Evolutionary conservation across 345 rosid genomes (phyloP), one percentile per base, ranked within the genome.

Genomic region (Crucihimalaya himalaica): DNA sequence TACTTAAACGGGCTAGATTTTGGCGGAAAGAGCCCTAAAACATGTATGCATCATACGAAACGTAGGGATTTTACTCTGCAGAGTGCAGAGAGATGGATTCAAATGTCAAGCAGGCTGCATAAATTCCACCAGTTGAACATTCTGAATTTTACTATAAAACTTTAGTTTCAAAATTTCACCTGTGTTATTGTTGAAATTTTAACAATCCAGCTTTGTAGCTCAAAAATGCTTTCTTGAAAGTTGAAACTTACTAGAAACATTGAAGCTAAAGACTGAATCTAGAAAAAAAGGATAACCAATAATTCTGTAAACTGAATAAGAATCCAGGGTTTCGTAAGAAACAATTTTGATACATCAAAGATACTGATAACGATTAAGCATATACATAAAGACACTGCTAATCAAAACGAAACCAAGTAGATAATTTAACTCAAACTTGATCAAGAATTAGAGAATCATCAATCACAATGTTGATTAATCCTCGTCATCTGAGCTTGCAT

Each of bases 401-500:
- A 55, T 13, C 19, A 55, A 20, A 31, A 31, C 27, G 28, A 70
- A 56, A 70, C 34, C 63, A 63, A 48, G 72, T 29, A 47, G 53
- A 37, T 25, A 45, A 43, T 6, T 72, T 63, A 29, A 34, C 67
- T 7, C 45, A 15, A 25, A 42, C 11, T 60, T 25, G 18, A 47
- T 23, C 47, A 65, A 48, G 53, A 60, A 54, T 32, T 18, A 54
- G 25, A 48, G 54, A 34, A 35, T 63, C 62, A 47, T 19, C 51
- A 20, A 10, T 48, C 53, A 35, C 40, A 68, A 27, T 62, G 52
- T 43, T 56, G 18, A 68, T 56, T 52, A 82, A 42, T 77, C 83
- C 58, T 80, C 83, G 25, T 83, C 83, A 56, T 80, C 81, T 2
- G 83, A 78, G 74, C 86, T 83, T 13, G 63, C 80, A 23, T 68